Evolutionary conservation across 1,284 basidiomycete genomes (phyloP).

Genomic region (Naganishia sp.): DNA sequence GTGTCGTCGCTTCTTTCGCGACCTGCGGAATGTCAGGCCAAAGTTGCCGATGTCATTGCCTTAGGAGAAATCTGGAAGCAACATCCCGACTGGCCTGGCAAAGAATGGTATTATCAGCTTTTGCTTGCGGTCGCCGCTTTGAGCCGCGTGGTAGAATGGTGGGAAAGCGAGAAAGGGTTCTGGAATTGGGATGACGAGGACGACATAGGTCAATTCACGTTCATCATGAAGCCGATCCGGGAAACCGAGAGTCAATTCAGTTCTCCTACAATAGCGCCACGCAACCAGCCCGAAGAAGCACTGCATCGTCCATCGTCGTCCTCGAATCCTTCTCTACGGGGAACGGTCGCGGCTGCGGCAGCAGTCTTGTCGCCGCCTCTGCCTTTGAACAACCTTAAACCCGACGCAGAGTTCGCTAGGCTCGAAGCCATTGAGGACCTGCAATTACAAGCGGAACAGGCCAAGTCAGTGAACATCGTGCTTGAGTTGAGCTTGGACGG

Average conservation of each 20-base stretch:
- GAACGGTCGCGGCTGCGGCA: neutral
- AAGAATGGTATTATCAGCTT: conserved; percentile 97
- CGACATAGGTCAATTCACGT: conserved; percentile 73
- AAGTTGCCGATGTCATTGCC: conserved; percentile 85
- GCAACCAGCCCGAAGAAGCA: neutral
- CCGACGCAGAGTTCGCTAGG: conserved; percentile 47
- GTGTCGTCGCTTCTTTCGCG: conserved; percentile 79
- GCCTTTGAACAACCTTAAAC: conserved; percentile 27
- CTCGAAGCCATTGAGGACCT: conserved; percentile 80
- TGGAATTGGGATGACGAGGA: conserved; percentile 98
- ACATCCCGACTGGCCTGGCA: conserved; percentile 94
- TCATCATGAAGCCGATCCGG: conserved; percentile 75
- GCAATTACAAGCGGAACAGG: conserved; percentile 82
- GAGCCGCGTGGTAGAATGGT: conserved; percentile 97
- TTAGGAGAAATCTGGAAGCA: conserved; percentile 96
- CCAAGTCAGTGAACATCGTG: conserved; percentile 90
- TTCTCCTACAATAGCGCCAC: conserved; percentile 6
- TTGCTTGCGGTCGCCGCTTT: conserved; percentile 94
- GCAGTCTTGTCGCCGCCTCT: neutral
- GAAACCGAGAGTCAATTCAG: conserved; percentile 34
- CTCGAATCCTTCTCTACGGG: neutral
- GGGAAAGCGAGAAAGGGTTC: conserved; percentile 99
- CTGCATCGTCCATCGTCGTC: neutral
- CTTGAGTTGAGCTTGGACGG: conserved; percentile 93
- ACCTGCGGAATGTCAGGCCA: conserved; percentile 78